A percentile compares a stretch with the other conserved stretches of the same genome.
phyloP scores from a whole-genome alignment of 257 asterid genomes.

The Ilex aquifolium region DNA sequence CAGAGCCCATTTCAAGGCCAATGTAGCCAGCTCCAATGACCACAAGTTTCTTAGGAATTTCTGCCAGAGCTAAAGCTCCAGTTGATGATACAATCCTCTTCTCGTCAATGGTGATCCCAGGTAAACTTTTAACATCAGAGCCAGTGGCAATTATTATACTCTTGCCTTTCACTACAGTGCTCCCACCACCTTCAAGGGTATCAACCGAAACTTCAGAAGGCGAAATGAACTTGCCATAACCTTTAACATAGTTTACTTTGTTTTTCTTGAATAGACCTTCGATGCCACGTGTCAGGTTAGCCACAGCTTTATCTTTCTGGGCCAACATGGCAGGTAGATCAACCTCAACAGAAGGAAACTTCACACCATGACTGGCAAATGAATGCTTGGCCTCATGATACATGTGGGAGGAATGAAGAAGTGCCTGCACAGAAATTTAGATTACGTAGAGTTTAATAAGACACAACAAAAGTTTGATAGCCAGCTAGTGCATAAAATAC shows the following conservation, averaged over 20 bases:
- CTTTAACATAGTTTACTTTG: conserved; percentile 88
- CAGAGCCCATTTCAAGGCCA: conserved; percentile 99
- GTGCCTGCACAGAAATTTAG: conserved; percentile 45
- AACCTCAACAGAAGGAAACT: conserved; percentile 75
- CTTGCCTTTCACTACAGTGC: conserved; percentile 81
- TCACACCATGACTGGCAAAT: conserved; percentile 86
- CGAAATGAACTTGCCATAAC: conserved; percentile 87
- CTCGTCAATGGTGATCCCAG: conserved; percentile 64
- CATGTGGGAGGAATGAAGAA: conserved; percentile 97
- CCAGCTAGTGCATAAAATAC: too few relatives aligned
- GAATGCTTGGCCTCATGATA: conserved; percentile 92
- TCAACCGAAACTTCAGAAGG: conserved; percentile 89
- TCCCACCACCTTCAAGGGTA: conserved; percentile 66
- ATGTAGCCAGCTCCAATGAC: conserved; percentile 97
- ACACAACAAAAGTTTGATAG: too few relatives aligned
- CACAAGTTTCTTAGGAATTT: conserved; percentile 72
- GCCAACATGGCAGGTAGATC: conserved; percentile 93
- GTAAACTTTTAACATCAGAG: conserved; percentile 71
- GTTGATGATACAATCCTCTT: conserved; percentile 65
- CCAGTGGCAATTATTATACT: conserved; percentile 92
- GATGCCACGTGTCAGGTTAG: conserved; percentile 83
- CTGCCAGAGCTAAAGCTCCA: conserved; percentile 61
- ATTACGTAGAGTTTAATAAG: too few relatives aligned
- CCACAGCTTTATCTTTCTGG: conserved; percentile 94
- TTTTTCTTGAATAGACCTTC: conserved; percentile 97